Base-by-base conservation (phyloP, 441 rosid genomes). In the Bruguiera hainesii region DNA sequence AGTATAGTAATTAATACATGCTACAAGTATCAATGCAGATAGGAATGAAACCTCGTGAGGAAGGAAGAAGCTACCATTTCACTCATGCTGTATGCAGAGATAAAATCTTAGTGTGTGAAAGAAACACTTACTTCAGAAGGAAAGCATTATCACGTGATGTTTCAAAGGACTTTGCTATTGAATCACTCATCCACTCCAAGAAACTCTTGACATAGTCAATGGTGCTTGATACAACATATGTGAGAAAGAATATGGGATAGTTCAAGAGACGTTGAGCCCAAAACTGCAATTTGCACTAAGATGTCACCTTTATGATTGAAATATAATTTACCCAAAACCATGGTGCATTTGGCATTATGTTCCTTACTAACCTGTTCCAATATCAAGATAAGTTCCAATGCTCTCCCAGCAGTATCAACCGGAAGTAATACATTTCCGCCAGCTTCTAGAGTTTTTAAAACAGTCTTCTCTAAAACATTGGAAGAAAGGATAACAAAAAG, bases 151-250 rank as follows among this genome's bases (percentile, higher is more conserved):
- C 97, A 75, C 99, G 97, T 20, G 98, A 85, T 63, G 96, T 89
- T 83, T 87, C 99, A 78, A 94, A 94, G 53, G 98, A 91, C 82
- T 94, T 94, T 51, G 99, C 87, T 73, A 94, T 89, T 68, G 96
- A 79, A 81, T 94, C 99, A 73, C 97, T 89, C 99, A 94, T 91
- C 97, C 97, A 94, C 86, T 94, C 99, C 49, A 94, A 89, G 82
- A 94, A 94, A 82, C 99, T 94, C 91, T 94, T 91, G 61, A 83
- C 89, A 77, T 89, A 94, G 74, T 94, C 99, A 82, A 94, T 81
- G 9, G 98, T 94, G 84, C 99, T 94, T 66, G 98, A 87, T 67
- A 98, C 56, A 68, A 91, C 98, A 67, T 88, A 86, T 4, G 98
- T 89, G 72, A 94, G 90, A 72, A 91, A 94, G 84, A 76, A 91